Base-by-base conservation (phyloP, 495 filamentous ascomycete species). In the Opeltia flavorubescens region DNA sequence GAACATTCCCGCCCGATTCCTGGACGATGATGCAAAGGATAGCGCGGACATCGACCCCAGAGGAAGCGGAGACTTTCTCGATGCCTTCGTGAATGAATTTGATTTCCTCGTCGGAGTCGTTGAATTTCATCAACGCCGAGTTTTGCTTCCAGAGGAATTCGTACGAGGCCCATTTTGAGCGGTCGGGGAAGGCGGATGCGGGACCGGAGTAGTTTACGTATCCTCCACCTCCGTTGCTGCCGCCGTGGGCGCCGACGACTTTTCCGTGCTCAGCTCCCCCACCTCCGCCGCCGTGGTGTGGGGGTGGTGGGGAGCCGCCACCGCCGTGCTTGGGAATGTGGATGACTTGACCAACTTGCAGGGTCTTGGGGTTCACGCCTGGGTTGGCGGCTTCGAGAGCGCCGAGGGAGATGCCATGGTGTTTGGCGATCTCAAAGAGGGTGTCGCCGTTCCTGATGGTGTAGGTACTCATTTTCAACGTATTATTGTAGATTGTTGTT, bases 21-120 rank as follows among this genome's bases (percentile, higher is more conserved):
- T 68, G 66, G 55, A 70, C 62, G 28, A 70, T 57, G 43, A 66
- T 55, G 44, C 57, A 58, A 28, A 67, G 55, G 48, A 69, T 61
- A 50, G 60, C 65, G 41, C 60, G 59, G 18, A 38, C 36, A 46
- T 62, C 57, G 28, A 71, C 46, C 20, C 59, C 60, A 6, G 61
- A 53, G 3, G 45, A 35, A 2, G n/a, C 12, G 27, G 64, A 49
- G 8, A 66, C 60, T 18, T 38, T 23, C 29, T 50, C 21, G 43
- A 66, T 66, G 26, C 51, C 55, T 24, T 47, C 29, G 11, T 46
- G 38, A 21, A 66, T 61, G 26, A 49, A 36, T 17, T 18, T 30
- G 24, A 59, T 50, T 49, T 66, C 61, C 12, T 41, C 36, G 21
- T 17, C 40, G 27, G 26, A 28, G 48, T 42, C 41, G 44, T 58